Percentiles rank a stretch among this genome's conserved stretches.
Conservation (phyloP, 2,329 filamentous ascomycete genomes). For the Aaosphaeria arxii region DNA sequence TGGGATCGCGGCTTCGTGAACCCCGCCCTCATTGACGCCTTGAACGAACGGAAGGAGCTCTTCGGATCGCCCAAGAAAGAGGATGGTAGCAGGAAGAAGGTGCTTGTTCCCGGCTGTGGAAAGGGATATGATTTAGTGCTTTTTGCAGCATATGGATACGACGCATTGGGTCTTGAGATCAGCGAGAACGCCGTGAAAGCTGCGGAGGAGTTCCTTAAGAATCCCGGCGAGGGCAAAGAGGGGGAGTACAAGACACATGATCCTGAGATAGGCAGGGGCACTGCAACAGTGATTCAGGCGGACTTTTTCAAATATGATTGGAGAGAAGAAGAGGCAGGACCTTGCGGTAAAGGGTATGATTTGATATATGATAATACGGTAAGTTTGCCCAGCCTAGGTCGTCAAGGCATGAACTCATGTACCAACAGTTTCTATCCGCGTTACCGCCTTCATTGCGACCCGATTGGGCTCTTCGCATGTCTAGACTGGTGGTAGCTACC, state of each 20-base stretch:
- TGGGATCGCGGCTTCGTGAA: conserved; percentile 61
- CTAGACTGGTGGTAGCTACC: conserved; percentile 50
- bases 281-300: conserved; percentile 55
- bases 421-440: conserved; percentile 59
- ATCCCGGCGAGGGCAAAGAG: conserved; percentile 32
- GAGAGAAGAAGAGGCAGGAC: conserved; percentile 39
- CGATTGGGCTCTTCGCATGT: conserved; percentile 56
- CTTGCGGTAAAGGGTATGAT: conserved; percentile 55
- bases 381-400: conserved; percentile 16
- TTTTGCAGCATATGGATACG: conserved; percentile 71
- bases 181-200: conserved; percentile 50
- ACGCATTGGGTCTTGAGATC: conserved; percentile 72
- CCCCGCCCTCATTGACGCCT: conserved; percentile 56
- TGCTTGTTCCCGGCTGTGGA: conserved; percentile 79
- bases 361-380: conserved; percentile 64
- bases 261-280: conserved; percentile 47
- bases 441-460: conserved; percentile 55
- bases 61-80: conserved; percentile 26
- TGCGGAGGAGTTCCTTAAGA: conserved; percentile 42
- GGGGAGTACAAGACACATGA: conserved; percentile 44
- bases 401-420: background rate
- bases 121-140: conserved; percentile 78
- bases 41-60: conserved; percentile 39
- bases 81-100: conserved; percentile 47
- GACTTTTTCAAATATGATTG: conserved; percentile 68